Conservation (phyloP, 1,284 basidiomycete genomes). For the Cutaneotrichosporon daszewskae region DNA sequence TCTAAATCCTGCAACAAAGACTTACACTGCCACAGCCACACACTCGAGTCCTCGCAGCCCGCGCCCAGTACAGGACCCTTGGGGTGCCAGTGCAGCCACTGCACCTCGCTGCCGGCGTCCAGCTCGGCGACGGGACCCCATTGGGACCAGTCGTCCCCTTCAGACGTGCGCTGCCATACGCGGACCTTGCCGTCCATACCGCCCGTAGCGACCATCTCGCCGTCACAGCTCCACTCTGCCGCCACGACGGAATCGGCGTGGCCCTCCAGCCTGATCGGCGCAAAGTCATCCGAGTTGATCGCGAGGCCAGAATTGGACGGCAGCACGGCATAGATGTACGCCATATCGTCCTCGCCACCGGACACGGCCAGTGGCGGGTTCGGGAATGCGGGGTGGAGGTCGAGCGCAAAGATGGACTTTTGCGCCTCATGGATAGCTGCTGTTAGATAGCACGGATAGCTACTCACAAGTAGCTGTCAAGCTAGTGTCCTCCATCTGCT, state of each 20-base stretch:
- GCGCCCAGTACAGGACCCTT: constrained; percentile 83
- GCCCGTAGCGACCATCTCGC: constrained; percentile 86
- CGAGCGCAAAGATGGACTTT: constrained; percentile 74
- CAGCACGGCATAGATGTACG: constrained; percentile 67
- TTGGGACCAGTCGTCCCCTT: constrained; percentile 62
- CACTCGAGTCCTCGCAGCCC: constrained; percentile 85
- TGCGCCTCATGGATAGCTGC: constrained; percentile 42
- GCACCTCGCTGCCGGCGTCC: constrained; percentile 88
- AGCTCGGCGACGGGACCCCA: constrained; percentile 93
- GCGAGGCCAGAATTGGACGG: constrained; percentile 18
- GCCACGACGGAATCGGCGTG: constrained; percentile 87
- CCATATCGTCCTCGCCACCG: constrained; percentile 92
- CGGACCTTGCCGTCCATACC: constrained; percentile 95
- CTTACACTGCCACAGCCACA: constrained; percentile 96
- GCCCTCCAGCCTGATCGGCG: constrained; percentile 77
- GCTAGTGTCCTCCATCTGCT: constrained; percentile 24
- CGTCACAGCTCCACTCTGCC: constrained; percentile 76
- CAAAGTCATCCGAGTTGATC: constrained; percentile 59
- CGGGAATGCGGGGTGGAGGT: constrained; percentile 66
- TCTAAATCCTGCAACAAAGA: not conserved
- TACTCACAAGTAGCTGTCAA: constrained; percentile 23
- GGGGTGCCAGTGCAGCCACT: constrained; percentile 97
- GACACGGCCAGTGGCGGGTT: constrained; percentile 77
- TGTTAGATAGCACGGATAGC: not conserved
- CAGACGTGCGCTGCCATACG: constrained; percentile 74